A percentile compares a stretch with the other conserved stretches of the same genome.
phyloP scores from a whole-genome alignment of 768 basidiomycete species.

The Hygrophoropsis aurantiaca region DNA sequence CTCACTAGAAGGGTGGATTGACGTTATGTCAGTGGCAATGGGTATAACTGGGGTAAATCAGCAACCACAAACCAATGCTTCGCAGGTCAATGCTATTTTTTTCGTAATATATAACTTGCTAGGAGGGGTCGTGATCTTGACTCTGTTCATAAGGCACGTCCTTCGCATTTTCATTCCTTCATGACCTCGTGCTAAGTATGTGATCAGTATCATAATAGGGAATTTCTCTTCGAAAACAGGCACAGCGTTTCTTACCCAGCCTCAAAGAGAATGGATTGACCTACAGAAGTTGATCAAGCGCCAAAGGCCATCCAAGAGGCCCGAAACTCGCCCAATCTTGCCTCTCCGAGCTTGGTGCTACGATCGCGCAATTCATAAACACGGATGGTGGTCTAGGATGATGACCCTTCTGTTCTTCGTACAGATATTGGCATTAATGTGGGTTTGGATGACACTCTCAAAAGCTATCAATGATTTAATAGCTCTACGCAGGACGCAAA shows the following conservation, averaged over 20 bases:
- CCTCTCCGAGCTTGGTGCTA: constrained; percentile 81
- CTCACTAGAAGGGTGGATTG: constrained; percentile 95
- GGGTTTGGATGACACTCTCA: constrained; percentile 24
- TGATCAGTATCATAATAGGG: constrained; percentile 85
- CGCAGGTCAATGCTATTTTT: constrained; percentile 85
- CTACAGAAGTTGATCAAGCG: constrained; percentile 84
- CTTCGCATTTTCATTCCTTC: neutral
- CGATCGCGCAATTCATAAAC: constrained; percentile 86
- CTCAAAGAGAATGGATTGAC: constrained; percentile 94
- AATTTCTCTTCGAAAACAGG: constrained; percentile 90
- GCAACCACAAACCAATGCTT: constrained; percentile 72
- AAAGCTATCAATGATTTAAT: constrained; percentile 2
- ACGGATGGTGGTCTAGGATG: constrained; percentile 86
- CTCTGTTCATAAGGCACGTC: constrained; percentile 83
- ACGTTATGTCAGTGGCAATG: constrained; percentile 82
- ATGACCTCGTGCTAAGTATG: constrained; percentile 11
- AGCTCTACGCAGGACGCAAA: constrained; percentile 65
- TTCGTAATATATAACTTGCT: constrained; percentile 90
- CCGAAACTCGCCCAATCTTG: constrained; percentile 55
- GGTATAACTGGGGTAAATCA: constrained; percentile 66
- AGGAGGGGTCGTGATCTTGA: constrained; percentile 86
- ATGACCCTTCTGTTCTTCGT: constrained; percentile 79
- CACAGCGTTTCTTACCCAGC: constrained; percentile 77
- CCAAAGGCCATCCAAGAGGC: constrained; percentile 84
- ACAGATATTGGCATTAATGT: constrained; percentile 86